Base-by-base conservation (phyloP, 169 alveolate species). In the Eimeria tenella region DNA sequence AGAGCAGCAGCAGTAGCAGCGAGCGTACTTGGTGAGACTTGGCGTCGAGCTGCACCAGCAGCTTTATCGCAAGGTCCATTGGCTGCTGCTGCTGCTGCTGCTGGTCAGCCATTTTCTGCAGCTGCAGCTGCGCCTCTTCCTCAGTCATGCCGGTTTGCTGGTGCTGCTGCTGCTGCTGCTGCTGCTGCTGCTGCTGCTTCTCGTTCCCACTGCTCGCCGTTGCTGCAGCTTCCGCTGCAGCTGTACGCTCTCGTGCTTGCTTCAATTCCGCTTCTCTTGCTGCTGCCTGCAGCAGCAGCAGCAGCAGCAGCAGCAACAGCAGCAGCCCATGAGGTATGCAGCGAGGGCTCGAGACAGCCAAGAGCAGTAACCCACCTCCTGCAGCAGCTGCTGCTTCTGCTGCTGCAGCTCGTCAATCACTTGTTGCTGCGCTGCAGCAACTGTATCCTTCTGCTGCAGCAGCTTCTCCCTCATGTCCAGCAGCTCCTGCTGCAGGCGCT, bases 391-490 rank as follows among this genome's bases (percentile, higher is more conserved):
- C 86, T 75, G 68, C 86, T 75, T 75, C 63, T 75, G 86, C 68
- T 75, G 86, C 86, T 75, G 86, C 86, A 75, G 86, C 86, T 75
- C 86, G n/a, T 75, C 86, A 15, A 68, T 68, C 42, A 68, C 77
- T n/a, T 17, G n/a, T n/a, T 68, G 77, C 77, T 68, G 77, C 77
- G 77, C 86, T 42, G 86, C 86, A 75, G 86, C 86, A 52, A 75
- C 86, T 9, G 86, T 13, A n/a, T 75, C 86, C 86, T 75, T 75
- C 86, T 75, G 86, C 86, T 75, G 86, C 86, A 75, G 86, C 86
- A 75, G 86, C 55, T 53, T 4, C 86, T 75, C 65, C 63, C 86
- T 42, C 86, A 75, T 75, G 9, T 75, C 65, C 25, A 75, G 86
- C 31, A 75, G 86, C 63, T 75, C 86, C 86, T 75, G 86, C 86